Evolutionary conservation across 257 asterid species (phyloP).

Genomic region (Capsicum rhomboideum): DNA sequence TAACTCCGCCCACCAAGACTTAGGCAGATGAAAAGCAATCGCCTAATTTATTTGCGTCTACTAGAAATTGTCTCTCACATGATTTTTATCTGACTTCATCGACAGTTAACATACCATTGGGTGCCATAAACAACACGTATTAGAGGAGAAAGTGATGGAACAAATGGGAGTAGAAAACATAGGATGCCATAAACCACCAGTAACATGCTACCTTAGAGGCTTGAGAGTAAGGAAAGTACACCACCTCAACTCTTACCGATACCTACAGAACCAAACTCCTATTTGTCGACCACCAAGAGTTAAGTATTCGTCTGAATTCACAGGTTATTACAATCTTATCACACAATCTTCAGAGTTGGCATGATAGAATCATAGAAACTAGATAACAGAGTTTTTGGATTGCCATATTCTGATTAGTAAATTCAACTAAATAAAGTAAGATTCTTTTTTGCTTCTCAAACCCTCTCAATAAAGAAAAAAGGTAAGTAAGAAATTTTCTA

Average conservation of each 20-base stretch:
- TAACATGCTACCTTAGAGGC: not conserved
- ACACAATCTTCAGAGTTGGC: not conserved
- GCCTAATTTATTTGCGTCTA: not conserved
- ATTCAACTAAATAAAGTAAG: not conserved
- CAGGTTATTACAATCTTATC: not conserved
- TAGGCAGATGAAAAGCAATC: too few species aligned
- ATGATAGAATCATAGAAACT: not conserved
- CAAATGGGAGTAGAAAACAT: not conserved
- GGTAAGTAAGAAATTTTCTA: not conserved
- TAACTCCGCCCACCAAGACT: not conserved
- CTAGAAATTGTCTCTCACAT: not conserved
- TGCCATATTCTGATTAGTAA: not conserved
- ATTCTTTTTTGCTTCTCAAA: not conserved
- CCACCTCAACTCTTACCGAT: not conserved
- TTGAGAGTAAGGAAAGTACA: not conserved
- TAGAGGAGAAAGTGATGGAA: not conserved
- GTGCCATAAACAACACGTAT: not conserved
- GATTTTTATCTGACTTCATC: not conserved
- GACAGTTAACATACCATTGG: not conserved
- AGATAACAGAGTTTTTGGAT: not conserved
- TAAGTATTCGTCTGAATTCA: not conserved
- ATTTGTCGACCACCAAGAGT: not conserved
- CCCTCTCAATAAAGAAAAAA: not conserved
- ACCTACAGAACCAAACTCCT: not conserved
- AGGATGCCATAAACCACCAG: not conserved